Conservation (phyloP, 139 green algal species). For the Yamagishiella unicocca region DNA sequence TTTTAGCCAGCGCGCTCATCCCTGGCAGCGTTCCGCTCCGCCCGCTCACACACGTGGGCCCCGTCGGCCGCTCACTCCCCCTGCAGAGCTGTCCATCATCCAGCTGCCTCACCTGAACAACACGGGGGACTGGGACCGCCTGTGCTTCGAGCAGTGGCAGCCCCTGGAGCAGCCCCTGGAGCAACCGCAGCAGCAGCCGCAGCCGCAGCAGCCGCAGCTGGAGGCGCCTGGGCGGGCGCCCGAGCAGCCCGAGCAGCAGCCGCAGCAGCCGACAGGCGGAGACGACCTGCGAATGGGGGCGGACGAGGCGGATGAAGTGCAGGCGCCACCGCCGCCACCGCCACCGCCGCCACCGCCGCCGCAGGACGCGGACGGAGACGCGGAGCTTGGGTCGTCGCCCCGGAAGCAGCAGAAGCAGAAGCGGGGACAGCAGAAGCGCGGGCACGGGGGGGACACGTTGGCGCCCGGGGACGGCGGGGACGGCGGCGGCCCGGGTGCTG, state of each 20-base stretch:
- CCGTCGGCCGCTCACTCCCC: background rate
- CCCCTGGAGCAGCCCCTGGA: conserved; percentile 13
- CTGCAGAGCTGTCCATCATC: conserved; percentile 21
- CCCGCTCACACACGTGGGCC: too few species aligned
- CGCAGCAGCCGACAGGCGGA: background rate
- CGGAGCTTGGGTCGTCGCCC: background rate
- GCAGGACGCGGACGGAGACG: background rate
- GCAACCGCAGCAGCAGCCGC: conserved; percentile 22
- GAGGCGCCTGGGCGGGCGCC: background rate
- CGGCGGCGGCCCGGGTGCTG: background rate
- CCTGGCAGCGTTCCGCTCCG: too few species aligned
- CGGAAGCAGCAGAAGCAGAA: background rate
- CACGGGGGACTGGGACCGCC: conserved; percentile 40
- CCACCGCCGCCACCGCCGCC: background rate
- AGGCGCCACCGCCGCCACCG: background rate
- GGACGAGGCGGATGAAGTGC: background rate
- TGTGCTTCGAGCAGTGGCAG: conserved; percentile 53
- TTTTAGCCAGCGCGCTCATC: too few species aligned
- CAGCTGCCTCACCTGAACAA: conserved; percentile 29
- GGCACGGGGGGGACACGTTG: background rate
- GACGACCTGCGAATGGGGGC: background rate
- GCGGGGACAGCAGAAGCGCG: background rate
- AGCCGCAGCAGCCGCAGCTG: background rate
- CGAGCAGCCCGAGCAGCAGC: background rate
- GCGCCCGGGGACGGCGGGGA: background rate